Base-by-base conservation (phyloP, 225 moss, liverwort and hornwort species). In the Physcomitrium patens region DNA sequence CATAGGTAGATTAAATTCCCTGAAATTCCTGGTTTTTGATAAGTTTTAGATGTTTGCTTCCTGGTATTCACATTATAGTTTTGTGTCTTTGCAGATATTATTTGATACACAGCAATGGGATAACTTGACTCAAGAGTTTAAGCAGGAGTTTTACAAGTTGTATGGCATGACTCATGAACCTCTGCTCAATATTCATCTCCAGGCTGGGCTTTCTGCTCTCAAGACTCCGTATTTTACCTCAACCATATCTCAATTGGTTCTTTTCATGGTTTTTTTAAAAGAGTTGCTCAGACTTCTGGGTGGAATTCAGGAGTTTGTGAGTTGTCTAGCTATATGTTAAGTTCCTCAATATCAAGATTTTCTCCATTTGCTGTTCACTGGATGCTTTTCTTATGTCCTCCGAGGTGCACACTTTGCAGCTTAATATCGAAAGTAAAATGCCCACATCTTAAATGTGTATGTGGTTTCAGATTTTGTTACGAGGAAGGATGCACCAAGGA, bases 131-230 rank as follows among this genome's bases (percentile, higher is more conserved):
- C 95, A 93, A 76, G 93, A 93, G 68, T 99, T 95, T 58, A 95
- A 95, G 79, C 99, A 99, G 62, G 99, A 99, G 78, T 95, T 99
- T 75, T 99, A 93, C 80, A 99, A 99, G 70, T 81, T 99, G 24
- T 99, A 95, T 78, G 99, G 99, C 74, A 95, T 99, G 95, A 99
- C 99, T 60, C 76, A 93, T 69, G 99, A 99, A 84, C 95, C 99
- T 7, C 84, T 99, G 19, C 89, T 99, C 80, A 93, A 95, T 76
- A 95, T 99, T 79, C 93, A 99, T 74, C 87, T 99, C 66, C 99
- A 99, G 84, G 99, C 99, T 62, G 99, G 99, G 53, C 86, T 99
- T 73, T 95, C 95, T 74, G 99, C 99, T 65, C 91, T 99, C 1
- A 99, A 99, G 81, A 99, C 95, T 53, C 95, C 99, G 91, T 96